Evolutionary conservation across 179 eudicot genomes (phyloP), one percentile per base, ranked within the genome.

Genomic region (Carnegiea gigantea): DNA sequence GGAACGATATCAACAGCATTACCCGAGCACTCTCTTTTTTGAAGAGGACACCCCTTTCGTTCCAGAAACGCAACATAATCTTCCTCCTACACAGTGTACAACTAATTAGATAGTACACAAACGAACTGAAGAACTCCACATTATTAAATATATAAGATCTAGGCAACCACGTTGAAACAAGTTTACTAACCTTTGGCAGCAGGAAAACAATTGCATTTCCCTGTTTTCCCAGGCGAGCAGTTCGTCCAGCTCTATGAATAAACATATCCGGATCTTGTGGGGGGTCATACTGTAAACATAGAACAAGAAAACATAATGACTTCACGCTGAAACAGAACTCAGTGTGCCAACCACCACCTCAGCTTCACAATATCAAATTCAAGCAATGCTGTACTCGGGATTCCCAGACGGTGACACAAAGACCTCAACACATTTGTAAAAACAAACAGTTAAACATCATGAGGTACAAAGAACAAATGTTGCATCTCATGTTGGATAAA

Each of bases 221-320:
- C 85, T 88, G 87, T 72, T 91, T 89, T 64, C 99, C 99, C 90
- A 95, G 68, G 79, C 99, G 93, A 85, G 99, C 98, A 81, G 99
- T 95, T 81, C 98, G 85, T 26, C 98, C 99, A 73, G 92, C 99
- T 92, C 99, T 94, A 85, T 95, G 99, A 83, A 94, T 64, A 51
- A 94, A 95, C 83, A 92, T 91, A 84, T 92, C 89, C 28, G 98
- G 98, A 88, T 95, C 98, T 84, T 94, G 98, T 78, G 98, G 99
- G 20, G 97, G 99, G 65, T 95, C 99, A 82, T 90, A 95, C 99
- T 95, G 94, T 85, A 88, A 85, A 83, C 48, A 82, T 49, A 77
- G 36, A 76, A 75, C 57, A 82, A 20, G 77, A 43, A 44, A 36
- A n/a, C 7, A 51, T 23, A 24, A 26, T 40, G 14, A 36, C 59